A percentile compares a stretch with the other conserved stretches of the same genome.
phyloP scores from a whole-genome alignment of 2,329 filamentous ascomycete species.

The Pseudocercospora fijiensis region DNA sequence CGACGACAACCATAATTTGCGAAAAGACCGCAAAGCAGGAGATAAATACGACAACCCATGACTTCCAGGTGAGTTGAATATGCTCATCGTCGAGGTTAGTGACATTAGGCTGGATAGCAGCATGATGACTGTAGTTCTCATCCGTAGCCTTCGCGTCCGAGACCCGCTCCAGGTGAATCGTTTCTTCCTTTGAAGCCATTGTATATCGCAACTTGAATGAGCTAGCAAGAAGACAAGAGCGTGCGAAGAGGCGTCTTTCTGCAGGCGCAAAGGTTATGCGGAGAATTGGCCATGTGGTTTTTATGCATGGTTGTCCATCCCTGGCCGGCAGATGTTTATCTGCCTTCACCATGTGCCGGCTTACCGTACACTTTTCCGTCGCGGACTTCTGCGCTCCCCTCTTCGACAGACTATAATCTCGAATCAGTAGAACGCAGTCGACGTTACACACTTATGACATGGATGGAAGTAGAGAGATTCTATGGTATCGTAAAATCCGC shows the following conservation, averaged over 20 bases:
- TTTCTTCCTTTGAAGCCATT: constrained; percentile 8
- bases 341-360: too few species aligned
- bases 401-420: too few species aligned
- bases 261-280: background rate
- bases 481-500: too few species aligned
- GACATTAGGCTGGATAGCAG: background rate
- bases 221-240: background rate
- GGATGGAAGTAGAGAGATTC: too few species aligned
- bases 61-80: constrained; percentile 55
- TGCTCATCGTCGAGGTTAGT: constrained; percentile 33
- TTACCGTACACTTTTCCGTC: too few species aligned
- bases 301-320: background rate
- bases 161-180: background rate
- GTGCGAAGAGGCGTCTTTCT: background rate
- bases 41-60: constrained; percentile 53
- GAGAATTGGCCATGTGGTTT: background rate
- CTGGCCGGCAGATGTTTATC: background rate
- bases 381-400: too few species aligned
- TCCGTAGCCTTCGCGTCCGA: background rate
- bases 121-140: background rate
- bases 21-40: constrained; percentile 55
- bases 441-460: too few species aligned
- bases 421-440: too few species aligned
- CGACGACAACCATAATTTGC: constrained; percentile 57
- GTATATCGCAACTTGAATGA: background rate